phyloP scores from a whole-genome alignment of 2,329 filamentous ascomycete genomes.

The Penicillium decumbens region DNA sequence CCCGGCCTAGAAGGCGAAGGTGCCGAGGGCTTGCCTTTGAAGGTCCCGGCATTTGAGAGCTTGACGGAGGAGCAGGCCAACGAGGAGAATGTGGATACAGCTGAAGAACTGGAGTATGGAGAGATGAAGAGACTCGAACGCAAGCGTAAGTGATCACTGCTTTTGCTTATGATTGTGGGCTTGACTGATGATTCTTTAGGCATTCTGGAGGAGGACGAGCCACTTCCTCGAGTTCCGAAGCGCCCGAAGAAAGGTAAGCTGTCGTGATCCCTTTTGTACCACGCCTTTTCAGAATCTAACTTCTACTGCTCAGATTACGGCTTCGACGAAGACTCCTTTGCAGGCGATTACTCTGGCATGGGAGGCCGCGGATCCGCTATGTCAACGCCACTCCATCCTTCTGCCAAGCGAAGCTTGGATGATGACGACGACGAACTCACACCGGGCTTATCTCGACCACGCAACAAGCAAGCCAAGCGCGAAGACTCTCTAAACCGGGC shows the following conservation, averaged over 20 bases:
- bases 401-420: conserved; percentile 31
- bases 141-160: conserved; percentile 35
- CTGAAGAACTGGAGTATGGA: conserved; percentile 47
- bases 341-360: conserved; percentile 28
- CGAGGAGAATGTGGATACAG: conserved; percentile 48
- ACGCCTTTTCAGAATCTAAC: conserved; percentile 4
- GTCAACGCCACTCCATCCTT: conserved; percentile 39
- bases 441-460: conserved; percentile 35
- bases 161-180: background rate
- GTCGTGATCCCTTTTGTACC: conserved; percentile 1
- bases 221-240: conserved; percentile 43
- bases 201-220: conserved; percentile 48
- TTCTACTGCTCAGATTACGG: conserved; percentile 21
- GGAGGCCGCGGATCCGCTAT: conserved; percentile 29
- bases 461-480: conserved; percentile 39
- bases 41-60: conserved; percentile 46
- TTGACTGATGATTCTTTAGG: conserved; percentile 25
- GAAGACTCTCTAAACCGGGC: conserved; percentile 37
- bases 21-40: conserved; percentile 42
- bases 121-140: conserved; percentile 47
- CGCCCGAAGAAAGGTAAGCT: conserved; percentile 42
- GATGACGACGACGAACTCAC: conserved; percentile 43
- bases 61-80: conserved; percentile 49
- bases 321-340: conserved; percentile 34
- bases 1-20: conserved; percentile 43